Percentiles rank a stretch among this genome's conserved stretches.
These are phyloP conservation scores for Arabis alpina DNA, from an alignment of 345 rosid species.

Conservation along the genomic window DNA sequence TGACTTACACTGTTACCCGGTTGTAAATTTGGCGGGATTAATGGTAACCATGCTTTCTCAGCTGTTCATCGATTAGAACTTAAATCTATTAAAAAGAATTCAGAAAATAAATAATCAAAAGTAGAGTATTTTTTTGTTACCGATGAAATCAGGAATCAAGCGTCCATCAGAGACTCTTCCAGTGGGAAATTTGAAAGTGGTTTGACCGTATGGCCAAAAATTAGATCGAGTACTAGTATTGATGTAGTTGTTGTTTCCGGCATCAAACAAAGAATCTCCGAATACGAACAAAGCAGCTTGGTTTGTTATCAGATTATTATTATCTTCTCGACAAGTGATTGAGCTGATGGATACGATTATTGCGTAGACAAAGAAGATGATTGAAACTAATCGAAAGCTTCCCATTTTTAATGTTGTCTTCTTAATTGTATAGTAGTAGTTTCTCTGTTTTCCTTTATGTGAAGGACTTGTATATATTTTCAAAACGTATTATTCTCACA, in stretches of 20 bases:
- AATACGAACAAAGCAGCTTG: conserved; percentile 49
- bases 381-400: background rate
- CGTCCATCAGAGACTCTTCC: conserved; percentile 54
- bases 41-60: conserved; percentile 49
- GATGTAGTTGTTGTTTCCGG: conserved; percentile 55
- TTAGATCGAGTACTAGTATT: conserved; percentile 37
- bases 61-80: conserved; percentile 36
- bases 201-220: conserved; percentile 49
- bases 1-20: conserved; percentile 36
- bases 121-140: conserved; percentile 24
- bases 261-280: conserved; percentile 57
- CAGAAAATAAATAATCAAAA: background rate
- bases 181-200: conserved; percentile 46
- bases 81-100: background rate
- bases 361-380: background rate
- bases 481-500: background rate
- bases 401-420: conserved; percentile 2
- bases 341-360: background rate
- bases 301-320: conserved; percentile 6
- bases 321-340: conserved; percentile 12
- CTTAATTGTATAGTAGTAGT: background rate
- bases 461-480: background rate
- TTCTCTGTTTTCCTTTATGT: background rate
- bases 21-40: conserved; percentile 54
- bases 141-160: conserved; percentile 49